Conservation (phyloP, 305 asterid species). For the Solanum hybrid region DNA sequence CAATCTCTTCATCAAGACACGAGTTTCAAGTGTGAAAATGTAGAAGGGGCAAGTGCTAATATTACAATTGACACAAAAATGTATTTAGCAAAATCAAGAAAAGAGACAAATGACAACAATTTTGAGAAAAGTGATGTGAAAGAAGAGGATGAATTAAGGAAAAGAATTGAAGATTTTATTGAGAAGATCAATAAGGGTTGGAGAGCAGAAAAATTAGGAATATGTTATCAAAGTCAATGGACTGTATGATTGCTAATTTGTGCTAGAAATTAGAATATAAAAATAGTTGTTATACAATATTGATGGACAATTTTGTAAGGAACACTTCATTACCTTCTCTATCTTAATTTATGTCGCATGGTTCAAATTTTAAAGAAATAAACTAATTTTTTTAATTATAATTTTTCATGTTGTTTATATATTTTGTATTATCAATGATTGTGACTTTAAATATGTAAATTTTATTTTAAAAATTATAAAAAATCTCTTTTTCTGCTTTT, state of each 20-base stretch:
- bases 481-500: no score
- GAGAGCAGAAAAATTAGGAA: constrained; percentile 50
- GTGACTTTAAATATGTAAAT: no score
- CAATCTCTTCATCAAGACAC: not conserved
- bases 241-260: not conserved
- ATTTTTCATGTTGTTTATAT: no score
- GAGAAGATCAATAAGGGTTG: constrained; percentile 52
- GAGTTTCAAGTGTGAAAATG: not conserved
- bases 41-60: not conserved
- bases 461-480: no score
- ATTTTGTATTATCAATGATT: no score
- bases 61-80: not conserved
- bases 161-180: constrained; percentile 63
- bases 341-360: not conserved
- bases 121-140: constrained; percentile 18
- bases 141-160: constrained; percentile 62
- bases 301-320: not conserved
- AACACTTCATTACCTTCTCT: not conserved
- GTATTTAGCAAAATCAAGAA: not conserved
- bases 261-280: not conserved
- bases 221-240: not conserved
- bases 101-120: not conserved
- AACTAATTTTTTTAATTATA: fast-evolving
- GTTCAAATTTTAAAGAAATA: fast-evolving
- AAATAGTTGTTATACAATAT: not conserved